Base-by-base conservation (phyloP, 768 basidiomycete genomes). In the Rhodosporidiobolus odoratus region DNA sequence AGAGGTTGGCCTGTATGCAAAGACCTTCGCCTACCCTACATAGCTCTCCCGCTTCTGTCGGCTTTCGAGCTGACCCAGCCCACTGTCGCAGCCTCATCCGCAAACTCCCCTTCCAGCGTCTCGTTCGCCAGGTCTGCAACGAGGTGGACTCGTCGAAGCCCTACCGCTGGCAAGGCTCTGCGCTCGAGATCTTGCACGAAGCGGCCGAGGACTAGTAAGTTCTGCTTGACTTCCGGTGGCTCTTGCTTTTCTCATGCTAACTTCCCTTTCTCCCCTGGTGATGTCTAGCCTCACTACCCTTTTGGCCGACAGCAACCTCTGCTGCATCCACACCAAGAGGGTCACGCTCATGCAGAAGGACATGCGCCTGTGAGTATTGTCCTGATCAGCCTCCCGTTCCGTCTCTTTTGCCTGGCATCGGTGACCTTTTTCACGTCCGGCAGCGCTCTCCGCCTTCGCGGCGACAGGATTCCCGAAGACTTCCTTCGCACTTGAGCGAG, bases 101-200 rank as follows among this genome's bases (percentile, higher is more conserved):
- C 69, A 81, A 78, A 77, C 74, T 80, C 41, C 76, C 77, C 53
- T 73, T 88, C 84, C 86, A 88, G 80, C 84, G 87, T 72, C 84
- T 88, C 66, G 87, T 89, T 66, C 86, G 88, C 80, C 87, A 89
- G 78, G 89, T 89, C 76, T 87, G 87, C 53, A 86, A 88, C 80
- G 87, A 88, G 80, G 86, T 88, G 83, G 87, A 87, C 82, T 80
- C 78, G 54, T 78, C 79, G 67, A 82, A 85, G 57, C 81, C 84
- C 60, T 75, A 81, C 66, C 81, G 82, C 69, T 83, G 82, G 80
- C 83, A 84, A 74, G 82, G 81, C 12, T 81, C 80, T 32, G 82
- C 83, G 72, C 81, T 84, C 66, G 77, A 80, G 76, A 82, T 82
- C 52, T 80, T 84, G 58, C 83, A 84, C 77, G 83, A 84, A 77